These are phyloP conservation scores for Aaosphaeria arxii DNA, from an alignment of 2,329 filamentous ascomycete species.

Conservation along the genomic window DNA sequence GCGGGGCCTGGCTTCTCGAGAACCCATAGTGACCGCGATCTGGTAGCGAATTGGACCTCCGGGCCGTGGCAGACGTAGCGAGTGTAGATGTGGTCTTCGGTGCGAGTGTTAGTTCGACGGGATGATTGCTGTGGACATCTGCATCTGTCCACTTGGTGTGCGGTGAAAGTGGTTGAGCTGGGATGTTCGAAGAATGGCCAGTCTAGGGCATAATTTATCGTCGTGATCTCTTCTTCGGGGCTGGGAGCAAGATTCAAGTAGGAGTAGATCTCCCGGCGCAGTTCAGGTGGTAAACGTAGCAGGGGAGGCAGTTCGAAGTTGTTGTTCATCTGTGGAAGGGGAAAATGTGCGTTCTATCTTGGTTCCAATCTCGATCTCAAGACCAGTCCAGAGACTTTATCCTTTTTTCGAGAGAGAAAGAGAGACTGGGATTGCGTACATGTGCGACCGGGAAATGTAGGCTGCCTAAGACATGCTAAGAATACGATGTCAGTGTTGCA, in stretches of 20 bases:
- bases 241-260: conserved; percentile 20
- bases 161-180: conserved; percentile 26
- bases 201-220: conserved; percentile 32
- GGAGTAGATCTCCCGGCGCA: conserved; percentile 16
- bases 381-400: neutral
- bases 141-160: conserved; percentile 24
- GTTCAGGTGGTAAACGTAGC: conserved; percentile 9
- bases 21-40: conserved; percentile 20
- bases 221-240: conserved; percentile 32
- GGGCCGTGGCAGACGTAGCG: conserved; percentile 24
- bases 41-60: conserved; percentile 15
- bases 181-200: conserved; percentile 29
- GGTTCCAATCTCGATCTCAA: neutral
- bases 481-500: too few species aligned
- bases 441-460: too few species aligned
- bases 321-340: neutral
- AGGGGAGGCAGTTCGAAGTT: conserved; percentile 1
- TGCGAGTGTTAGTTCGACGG: conserved; percentile 4
- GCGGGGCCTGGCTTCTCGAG: conserved; percentile 17
- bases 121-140: conserved; percentile 15
- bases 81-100: conserved; percentile 27
- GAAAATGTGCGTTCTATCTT: neutral
- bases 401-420: too few species aligned
- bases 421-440: too few species aligned
- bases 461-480: too few species aligned